phyloP scores from a whole-genome alignment of 805 yeast species.

The Cyberlindnera xishuangbannaensis region DNA sequence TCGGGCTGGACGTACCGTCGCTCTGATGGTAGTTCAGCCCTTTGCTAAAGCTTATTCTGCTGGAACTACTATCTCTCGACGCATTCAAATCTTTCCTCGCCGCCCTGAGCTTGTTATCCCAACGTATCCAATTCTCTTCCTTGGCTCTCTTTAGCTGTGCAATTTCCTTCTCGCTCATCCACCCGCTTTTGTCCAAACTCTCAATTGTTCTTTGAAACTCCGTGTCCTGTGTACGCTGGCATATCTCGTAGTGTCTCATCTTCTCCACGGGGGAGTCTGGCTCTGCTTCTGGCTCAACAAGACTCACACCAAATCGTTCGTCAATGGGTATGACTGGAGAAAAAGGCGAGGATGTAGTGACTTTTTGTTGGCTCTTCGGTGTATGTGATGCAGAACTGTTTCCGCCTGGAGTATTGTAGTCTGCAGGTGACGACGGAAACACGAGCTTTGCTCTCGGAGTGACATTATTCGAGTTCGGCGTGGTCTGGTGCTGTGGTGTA shows the following conservation, averaged over 20 bases:
- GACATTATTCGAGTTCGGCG: not conserved
- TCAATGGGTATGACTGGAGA: slow-evolving; percentile 23
- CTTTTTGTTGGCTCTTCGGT: slow-evolving; percentile 1
- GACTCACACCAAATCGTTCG: slow-evolving; percentile 21
- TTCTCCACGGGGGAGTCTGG: slow-evolving; percentile 17
- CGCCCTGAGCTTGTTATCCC: slow-evolving; percentile 19
- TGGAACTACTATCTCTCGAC: too few species aligned
- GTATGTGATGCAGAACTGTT: not conserved
- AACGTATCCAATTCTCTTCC: slow-evolving; percentile 18
- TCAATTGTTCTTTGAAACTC: slow-evolving; percentile 18
- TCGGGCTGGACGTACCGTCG: not conserved
- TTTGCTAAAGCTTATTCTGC: slow-evolving; percentile 2
- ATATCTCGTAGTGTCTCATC: slow-evolving; percentile 15
- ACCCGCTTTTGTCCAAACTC: slow-evolving; percentile 20
- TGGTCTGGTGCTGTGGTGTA: slow-evolving; percentile 1
- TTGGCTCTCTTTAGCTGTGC: slow-evolving; percentile 15
- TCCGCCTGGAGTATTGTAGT: too few species aligned
- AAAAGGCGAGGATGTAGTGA: slow-evolving; percentile 4
- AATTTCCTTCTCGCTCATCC: slow-evolving; percentile 21
- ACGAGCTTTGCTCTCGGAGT: not conserved
- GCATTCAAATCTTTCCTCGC: slow-evolving; percentile 7
- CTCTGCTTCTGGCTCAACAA: slow-evolving; percentile 14
- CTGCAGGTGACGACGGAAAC: too few species aligned
- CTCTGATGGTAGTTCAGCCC: too few species aligned
- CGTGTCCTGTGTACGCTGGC: slow-evolving; percentile 16